Evolutionary conservation across 306 rosid species (phyloP).

Genomic region (Sphenostylis stenocarpa): DNA sequence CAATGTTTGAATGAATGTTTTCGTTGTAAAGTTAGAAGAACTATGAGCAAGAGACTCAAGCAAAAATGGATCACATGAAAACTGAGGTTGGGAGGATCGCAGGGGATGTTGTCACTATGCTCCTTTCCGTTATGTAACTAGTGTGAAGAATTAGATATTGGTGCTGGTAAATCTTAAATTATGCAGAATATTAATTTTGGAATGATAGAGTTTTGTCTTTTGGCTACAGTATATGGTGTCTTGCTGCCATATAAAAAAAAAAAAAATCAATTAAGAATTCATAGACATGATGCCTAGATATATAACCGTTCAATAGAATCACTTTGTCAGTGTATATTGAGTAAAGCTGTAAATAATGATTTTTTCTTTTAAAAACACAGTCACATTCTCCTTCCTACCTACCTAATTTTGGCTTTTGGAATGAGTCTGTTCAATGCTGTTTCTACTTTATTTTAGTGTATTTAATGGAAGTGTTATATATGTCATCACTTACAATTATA

Average conservation of each 20-base stretch:
- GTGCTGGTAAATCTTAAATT: slow-evolving; percentile 19
- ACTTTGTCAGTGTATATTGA: slow-evolving; percentile 1
- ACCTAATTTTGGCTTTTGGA: not conserved
- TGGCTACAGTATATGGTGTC: slow-evolving; percentile 6
- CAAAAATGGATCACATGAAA: no score
- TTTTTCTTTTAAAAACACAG: not conserved
- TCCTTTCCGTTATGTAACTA: no score
- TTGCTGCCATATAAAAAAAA: slow-evolving; percentile 26
- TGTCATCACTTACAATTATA: no score
- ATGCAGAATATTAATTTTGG: no score
- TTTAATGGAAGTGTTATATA: no score
- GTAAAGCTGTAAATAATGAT: not conserved
- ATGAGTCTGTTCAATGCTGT: not conserved
- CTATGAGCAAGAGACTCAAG: no score
- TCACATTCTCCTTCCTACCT: not conserved
- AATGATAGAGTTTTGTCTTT: slow-evolving; percentile 29
- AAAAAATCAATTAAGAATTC: slow-evolving; percentile 9
- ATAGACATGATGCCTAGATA: slow-evolving; percentile 6
- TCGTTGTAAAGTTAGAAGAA: no score
- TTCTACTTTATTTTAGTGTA: no score
- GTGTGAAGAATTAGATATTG: slow-evolving; percentile 50
- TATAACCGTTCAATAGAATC: not conserved
- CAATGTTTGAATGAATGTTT: no score
- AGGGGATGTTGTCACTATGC: no score
- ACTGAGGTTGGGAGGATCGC: no score